Evolutionary conservation across 2,329 filamentous ascomycete species (phyloP), one percentile per base, ranked within the genome.

Genomic region (Cytospora mali): DNA sequence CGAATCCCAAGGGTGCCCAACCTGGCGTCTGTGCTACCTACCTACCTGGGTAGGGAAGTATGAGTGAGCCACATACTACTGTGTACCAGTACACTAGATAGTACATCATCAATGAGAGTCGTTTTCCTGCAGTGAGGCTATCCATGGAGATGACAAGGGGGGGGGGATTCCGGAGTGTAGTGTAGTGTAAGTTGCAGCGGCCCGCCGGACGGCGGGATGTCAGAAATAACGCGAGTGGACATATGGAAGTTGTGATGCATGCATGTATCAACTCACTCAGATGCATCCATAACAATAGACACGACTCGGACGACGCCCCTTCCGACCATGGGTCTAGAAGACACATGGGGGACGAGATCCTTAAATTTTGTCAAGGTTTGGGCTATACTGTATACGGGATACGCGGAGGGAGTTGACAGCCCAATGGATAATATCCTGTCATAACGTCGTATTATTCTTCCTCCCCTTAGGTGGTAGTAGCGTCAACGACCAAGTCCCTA

Each of bases 361-460:
- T 42, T 42, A 42, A 42, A n/a, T 18, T 21, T 35, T 21, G 39
- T 21, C n/a, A n/a, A n/a, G n/a, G n/a, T n/a, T n/a, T n/a, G n/a
- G n/a, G n/a, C n/a, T n/a, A 9, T 42, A n/a, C 39, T 21, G 39
- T 42, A 42, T n/a, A n/a, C n/a, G 39, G n/a, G 21, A 7, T 42
- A 35, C 33, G 33, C 33, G 33, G 18, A 7, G 39, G 3, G 39
- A 42, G 14, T 33, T 21, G 39, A 42, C 18, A 42, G 16, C 18
- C 18, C 39, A n/a, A n/a, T 21, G 18, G 18, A 21, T 33, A 33
- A 13, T 16, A n/a, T 42, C n/a, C 39, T 21, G 25, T 53, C 57
- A 31, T 29, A 53, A 53, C 57, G 57, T 59, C 57, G 57, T 51
- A 46, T 53, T 59, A 23, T 53, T 10, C 7, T 35, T 59, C 39